phyloP scores from a whole-genome alignment of 371 early-diverging fungal species.

The Batkoa obscura region DNA sequence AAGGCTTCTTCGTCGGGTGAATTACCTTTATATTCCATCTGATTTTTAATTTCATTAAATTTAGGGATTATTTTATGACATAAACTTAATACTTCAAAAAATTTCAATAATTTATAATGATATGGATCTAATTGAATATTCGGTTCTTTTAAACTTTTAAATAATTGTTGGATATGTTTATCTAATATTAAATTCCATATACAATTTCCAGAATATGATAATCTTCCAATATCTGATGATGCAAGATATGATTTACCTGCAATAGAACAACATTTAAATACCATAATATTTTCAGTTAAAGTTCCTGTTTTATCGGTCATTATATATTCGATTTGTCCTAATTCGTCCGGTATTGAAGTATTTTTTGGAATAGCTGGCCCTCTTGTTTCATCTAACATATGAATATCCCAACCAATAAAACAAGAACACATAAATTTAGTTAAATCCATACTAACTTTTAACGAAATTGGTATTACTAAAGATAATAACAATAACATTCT shows the following conservation, averaged over 20 bases:
- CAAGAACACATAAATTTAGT: constrained; percentile 44
- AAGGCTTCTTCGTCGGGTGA: constrained; percentile 74
- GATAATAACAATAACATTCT: constrained; percentile 58
- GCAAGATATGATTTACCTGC: constrained; percentile 37
- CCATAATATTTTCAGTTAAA: constrained; percentile 87
- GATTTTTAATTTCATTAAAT: neutral
- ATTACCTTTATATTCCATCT: constrained; percentile 33
- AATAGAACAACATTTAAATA: constrained; percentile 54
- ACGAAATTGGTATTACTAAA: constrained; percentile 57
- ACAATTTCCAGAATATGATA: constrained; percentile 3
- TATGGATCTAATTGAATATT: neutral
- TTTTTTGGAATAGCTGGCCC: constrained; percentile 63
- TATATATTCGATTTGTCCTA: constrained; percentile 79
- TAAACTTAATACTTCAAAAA: constrained; percentile 64
- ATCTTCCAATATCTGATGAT: constrained; percentile 18
- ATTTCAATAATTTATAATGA: constrained; percentile 12
- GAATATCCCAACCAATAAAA: constrained; percentile 51
- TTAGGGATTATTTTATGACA: constrained; percentile 79
- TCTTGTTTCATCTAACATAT: constrained; percentile 51
- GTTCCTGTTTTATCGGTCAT: constrained; percentile 96
- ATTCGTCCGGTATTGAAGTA: constrained; percentile 71
- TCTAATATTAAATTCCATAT: neutral
- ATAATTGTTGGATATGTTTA: neutral
- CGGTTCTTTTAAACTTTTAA: neutral
- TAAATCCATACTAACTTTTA: constrained; percentile 50